Conservation (phyloP, 345 rosid genomes). For the Salix viminalis region DNA sequence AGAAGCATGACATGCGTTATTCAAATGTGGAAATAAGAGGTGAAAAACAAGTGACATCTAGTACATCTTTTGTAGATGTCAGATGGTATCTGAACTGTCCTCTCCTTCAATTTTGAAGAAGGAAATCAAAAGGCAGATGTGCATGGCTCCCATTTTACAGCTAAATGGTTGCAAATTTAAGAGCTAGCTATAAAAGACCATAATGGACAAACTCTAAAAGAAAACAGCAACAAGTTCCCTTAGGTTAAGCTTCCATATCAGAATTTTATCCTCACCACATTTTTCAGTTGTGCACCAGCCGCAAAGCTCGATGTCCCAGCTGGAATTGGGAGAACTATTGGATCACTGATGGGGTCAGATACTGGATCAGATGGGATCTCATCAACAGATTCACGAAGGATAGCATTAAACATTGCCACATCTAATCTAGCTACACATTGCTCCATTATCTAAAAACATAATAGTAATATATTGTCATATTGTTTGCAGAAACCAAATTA, state of each 20-base stretch:
- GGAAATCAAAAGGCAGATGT: too few relatives aligned
- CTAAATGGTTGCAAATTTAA: too few relatives aligned
- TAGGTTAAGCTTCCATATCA: neutral
- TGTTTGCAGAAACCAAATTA: too few relatives aligned
- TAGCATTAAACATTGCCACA: constrained; percentile 96
- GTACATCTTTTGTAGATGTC: too few relatives aligned
- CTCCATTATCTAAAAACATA: constrained; percentile 70
- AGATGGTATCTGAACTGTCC: too few relatives aligned
- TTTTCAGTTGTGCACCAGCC: constrained; percentile 86
- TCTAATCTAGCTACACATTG: constrained; percentile 89
- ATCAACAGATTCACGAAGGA: constrained; percentile 83
- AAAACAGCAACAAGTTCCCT: neutral
- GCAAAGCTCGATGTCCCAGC: constrained; percentile 76
- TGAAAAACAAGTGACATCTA: too few relatives aligned
- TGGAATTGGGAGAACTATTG: constrained; percentile 80
- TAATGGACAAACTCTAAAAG: too few relatives aligned
- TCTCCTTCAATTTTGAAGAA: too few relatives aligned
- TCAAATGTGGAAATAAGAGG: too few relatives aligned
- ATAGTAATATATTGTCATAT: neutral
- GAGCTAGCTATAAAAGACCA: too few relatives aligned
- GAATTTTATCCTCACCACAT: constrained; percentile 47
- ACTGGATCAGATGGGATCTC: constrained; percentile 91
- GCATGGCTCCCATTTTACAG: too few relatives aligned
- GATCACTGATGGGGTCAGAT: constrained; percentile 79
- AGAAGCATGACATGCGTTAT: too few relatives aligned